These are phyloP conservation scores for Diddensiella caesifluorescens DNA, from an alignment of 805 yeast genomes.

Conservation along the genomic window DNA sequence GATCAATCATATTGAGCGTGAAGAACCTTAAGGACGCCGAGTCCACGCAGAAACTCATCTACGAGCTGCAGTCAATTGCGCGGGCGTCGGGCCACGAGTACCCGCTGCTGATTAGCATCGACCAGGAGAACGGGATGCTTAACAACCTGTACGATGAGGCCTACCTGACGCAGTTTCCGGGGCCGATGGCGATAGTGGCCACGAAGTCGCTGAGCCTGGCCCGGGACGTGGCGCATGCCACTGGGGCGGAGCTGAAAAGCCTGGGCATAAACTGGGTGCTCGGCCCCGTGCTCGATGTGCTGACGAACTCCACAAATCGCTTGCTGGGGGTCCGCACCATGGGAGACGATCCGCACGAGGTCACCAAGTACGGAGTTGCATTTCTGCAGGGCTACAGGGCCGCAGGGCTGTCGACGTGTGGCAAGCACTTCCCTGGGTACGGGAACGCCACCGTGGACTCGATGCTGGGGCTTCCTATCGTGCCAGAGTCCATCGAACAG, in stretches of 20 bases:
- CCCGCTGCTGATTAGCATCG: slow-evolving; percentile 54
- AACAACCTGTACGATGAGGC: slow-evolving; percentile 51
- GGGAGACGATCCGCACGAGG: slow-evolving; percentile 57
- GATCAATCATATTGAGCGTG: slow-evolving; percentile 46
- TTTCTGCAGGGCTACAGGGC: slow-evolving; percentile 49
- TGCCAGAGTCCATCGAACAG: slow-evolving; percentile 50
- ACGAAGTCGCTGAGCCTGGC: slow-evolving; percentile 46
- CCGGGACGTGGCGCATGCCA: slow-evolving; percentile 47
- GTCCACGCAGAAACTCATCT: slow-evolving; percentile 46
- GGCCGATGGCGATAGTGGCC: slow-evolving; percentile 61
- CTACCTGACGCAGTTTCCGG: slow-evolving; percentile 52
- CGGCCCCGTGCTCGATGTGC: slow-evolving; percentile 61
- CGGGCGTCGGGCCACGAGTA: slow-evolving; percentile 43
- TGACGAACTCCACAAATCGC: slow-evolving; percentile 50
- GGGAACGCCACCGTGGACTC: slow-evolving; percentile 58
- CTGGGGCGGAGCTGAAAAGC: slow-evolving; percentile 47
- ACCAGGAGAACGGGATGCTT: slow-evolving; percentile 62
- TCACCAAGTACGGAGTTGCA: slow-evolving; percentile 48
- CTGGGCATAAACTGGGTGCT: slow-evolving; percentile 52
- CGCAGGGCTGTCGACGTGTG: slow-evolving; percentile 51
- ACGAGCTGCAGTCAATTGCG: slow-evolving; percentile 52
- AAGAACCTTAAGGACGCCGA: slow-evolving; percentile 46
- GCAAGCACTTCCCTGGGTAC: slow-evolving; percentile 64
- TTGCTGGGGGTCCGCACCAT: slow-evolving; percentile 56
- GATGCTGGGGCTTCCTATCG: slow-evolving; percentile 52